Base-by-base conservation (phyloP, 495 filamentous ascomycete genomes). In the Hypomontagnella submonticulosa region DNA sequence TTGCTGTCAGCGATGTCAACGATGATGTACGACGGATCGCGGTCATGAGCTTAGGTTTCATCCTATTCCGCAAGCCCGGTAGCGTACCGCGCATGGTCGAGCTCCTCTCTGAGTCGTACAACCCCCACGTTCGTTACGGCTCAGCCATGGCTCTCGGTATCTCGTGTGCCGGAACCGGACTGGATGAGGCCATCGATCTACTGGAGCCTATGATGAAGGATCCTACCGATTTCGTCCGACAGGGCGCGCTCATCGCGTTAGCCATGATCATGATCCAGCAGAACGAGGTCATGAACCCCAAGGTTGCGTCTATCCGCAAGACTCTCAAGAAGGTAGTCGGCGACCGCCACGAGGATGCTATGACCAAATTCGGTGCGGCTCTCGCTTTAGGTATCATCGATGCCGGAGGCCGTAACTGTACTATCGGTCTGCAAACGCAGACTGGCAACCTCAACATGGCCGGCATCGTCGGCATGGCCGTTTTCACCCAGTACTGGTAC, bases 401-500 rank as follows among this genome's bases (percentile, higher is more conserved):
- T 78, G 96, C 96, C 60, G 96, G 96, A 71, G 96, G 96, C 47
- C 90, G 96, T 15, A 99, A 99, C 77, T 98, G 95, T 83, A 97
- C 96, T 11, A 97, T 99, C 63, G 93, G 93, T 43, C 83, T 99
- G 3, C 95, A 98, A 74, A 99, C 96, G 1, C 94, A 96, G 79
- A 97, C 95, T 0, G 96, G 96, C 56, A 99, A 97, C 69, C 84
- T 99, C 61, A 97, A 98, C 80, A 95, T 98, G 92, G 86, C 92
- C 13, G 96, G 91, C 57, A 95, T 98, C 58, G 93, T 99, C 16
- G 96, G 96, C 62, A 97, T 97, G 87, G 93, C 92, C 38, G 90
- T 99, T 23, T 99, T 99, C 80, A 95, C 92, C 5, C 96, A 99
- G 76, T 99, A 99, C 80, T 99, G 96, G 96, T 99, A 99, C 79